Base-by-base conservation (phyloP, 2,329 filamentous ascomycete genomes). In the Fusarium fracticaudum region DNA sequence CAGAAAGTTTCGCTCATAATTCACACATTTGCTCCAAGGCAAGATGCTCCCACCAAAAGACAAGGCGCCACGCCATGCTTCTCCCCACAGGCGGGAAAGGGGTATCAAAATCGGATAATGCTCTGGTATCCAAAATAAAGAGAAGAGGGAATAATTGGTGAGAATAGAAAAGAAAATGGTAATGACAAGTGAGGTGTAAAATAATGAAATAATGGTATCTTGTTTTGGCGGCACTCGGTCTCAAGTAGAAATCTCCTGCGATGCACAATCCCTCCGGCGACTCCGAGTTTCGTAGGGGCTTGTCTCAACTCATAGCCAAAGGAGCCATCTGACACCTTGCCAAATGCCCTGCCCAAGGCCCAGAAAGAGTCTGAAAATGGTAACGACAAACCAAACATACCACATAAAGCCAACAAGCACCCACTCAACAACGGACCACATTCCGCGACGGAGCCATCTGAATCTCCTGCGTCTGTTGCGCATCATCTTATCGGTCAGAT, bases 311-410 rank as follows among this genome's bases (percentile, higher is more conserved):
- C 84, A 94, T 75, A 96, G 81, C 94, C 94, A 98, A 72, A 98
- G 84, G 80, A 98, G 83, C 96, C 96, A 98, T 79, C 88, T 87
- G n/a, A 93, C 86, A 15, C 89, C 87, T 17, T 86, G 84, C 57
- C 90, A 84, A 0, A 90, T 79, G 6, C 91, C 91, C 51, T 88
- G 88, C 50, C 92, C 88, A 3, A 92, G 76, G 17, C 91, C 91
- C 68, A 91, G 85, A 41, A 93, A 83, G 20, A 93, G 82, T 68
- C 94, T 89, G 59, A 93, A 86, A 31, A 96, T 86, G 81, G 95
- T 93, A 31, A 98, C 95, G 40, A 97, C 86, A 67, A 97, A 90
- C 95, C 96, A 98, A 22, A 97, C 91, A 83, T 93, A 94, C 95
- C 96, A 98, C 91, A 98, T 94, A 76, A 97, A 89, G 8, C 93